These are phyloP conservation scores for Blastobotrys illinoisensis DNA, from an alignment of 1,139 yeast species.

Conservation along the genomic window DNA sequence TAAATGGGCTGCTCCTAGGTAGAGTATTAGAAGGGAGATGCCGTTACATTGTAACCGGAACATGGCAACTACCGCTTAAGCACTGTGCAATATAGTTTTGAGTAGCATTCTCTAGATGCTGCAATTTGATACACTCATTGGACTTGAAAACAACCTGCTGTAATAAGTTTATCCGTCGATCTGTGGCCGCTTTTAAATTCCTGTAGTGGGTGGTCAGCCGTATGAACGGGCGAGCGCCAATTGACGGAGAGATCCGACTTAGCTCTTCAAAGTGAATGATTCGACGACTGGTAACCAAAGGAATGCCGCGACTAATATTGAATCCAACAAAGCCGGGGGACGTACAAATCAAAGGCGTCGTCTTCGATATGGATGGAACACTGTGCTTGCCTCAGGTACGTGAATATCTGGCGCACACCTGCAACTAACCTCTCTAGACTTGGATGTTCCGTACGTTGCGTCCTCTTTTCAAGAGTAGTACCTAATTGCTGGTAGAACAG, in stretches of 20 bases:
- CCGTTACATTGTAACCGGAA: too few species aligned
- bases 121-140: too few species aligned
- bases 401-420: too few species aligned
- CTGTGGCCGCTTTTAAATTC: too few species aligned
- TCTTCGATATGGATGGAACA: conserved; percentile 71
- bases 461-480: not conserved
- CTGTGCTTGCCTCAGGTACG: conserved; percentile 53
- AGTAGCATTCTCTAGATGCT: too few species aligned
- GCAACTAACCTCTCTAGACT: conserved; percentile 29
- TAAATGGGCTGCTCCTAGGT: too few species aligned
- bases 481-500: conserved; percentile 32
- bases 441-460: conserved; percentile 50
- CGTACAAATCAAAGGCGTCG: conserved; percentile 42
- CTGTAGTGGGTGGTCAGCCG: not conserved
- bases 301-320: conserved; percentile 30
- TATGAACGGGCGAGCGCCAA: not conserved
- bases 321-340: conserved; percentile 33
- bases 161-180: too few species aligned
- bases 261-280: not conserved
- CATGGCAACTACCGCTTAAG: too few species aligned
- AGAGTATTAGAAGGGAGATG: too few species aligned
- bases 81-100: too few species aligned
- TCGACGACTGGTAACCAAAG: not conserved
- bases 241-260: not conserved
- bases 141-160: too few species aligned